These are phyloP conservation scores for Magnolia officinalis DNA, from an alignment of 164 flowering plant species.

Conservation along the genomic window DNA sequence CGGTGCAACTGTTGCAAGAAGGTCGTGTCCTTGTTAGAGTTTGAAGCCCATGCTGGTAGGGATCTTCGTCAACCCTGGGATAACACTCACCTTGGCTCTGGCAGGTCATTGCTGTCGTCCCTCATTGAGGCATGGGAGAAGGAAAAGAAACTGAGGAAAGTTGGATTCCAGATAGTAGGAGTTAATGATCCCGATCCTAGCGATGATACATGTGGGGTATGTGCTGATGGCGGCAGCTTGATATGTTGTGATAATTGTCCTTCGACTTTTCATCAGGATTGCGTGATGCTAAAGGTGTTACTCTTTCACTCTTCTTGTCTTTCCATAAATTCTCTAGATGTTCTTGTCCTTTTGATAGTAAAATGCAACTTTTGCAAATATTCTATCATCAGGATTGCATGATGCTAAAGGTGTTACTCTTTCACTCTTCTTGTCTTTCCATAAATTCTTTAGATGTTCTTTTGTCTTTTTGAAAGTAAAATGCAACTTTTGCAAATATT, in stretches of 20 bases:
- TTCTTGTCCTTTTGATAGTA: too few species aligned
- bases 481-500: too few species aligned
- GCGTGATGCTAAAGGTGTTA: slow-evolving; percentile 23
- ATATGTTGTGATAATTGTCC: slow-evolving; percentile 31
- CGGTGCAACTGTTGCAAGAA: slow-evolving; percentile 26
- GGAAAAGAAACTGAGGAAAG: slow-evolving; percentile 16
- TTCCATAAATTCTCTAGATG: not conserved
- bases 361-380: too few species aligned
- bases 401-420: slow-evolving; percentile 21
- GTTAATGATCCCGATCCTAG: slow-evolving; percentile 22
- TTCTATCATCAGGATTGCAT: slow-evolving; percentile 20
- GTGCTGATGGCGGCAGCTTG: slow-evolving; percentile 29
- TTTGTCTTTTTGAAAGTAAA: too few species aligned
- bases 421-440: not conserved
- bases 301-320: not conserved
- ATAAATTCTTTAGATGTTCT: too few species aligned
- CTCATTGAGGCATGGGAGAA: slow-evolving; percentile 26
- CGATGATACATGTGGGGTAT: slow-evolving; percentile 28
- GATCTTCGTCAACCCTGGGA: slow-evolving; percentile 20
- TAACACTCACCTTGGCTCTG: slow-evolving; percentile 17
- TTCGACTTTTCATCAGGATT: slow-evolving; percentile 29
- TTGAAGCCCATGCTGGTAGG: slow-evolving; percentile 29
- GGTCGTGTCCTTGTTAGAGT: slow-evolving; percentile 18
- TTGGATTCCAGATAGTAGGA: slow-evolving; percentile 21
- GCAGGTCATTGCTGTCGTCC: slow-evolving; percentile 26